Evolutionary conservation across 2,329 filamentous ascomycete species (phyloP), one percentile per base, ranked within the genome.

Genomic region (Cordyceps tenuipes): DNA sequence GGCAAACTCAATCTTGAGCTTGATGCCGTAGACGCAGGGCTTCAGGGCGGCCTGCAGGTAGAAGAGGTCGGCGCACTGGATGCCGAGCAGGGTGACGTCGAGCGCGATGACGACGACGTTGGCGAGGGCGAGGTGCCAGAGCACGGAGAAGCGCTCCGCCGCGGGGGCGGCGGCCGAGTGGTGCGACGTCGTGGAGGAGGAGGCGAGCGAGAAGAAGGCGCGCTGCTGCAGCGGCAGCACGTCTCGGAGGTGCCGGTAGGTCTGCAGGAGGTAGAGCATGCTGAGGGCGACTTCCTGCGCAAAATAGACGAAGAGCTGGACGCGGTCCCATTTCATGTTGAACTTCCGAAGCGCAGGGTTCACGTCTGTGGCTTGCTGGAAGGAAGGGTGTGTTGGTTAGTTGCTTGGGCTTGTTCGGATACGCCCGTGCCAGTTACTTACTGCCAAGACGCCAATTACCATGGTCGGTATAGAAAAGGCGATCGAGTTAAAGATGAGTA

Each of bases 401-500:
- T 26, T 13, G n/a, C 31, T 29, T 3, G 26, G 26, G 26, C 6
- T 29, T 29, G 26, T 29, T 6, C 26, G 6, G 26, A 29, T 3
- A 29, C 3, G 6, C 21, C 39, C 39, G 8, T 36, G 31, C 1
- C n/a, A 13, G 19, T n/a, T 62, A 15, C 71, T 69, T 64, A 79
- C 79, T 4, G 77, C 71, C 15, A 77, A 79, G 59, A 77, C 82
- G 1, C 78, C 79, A 7, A 86, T 68, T 2, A 85, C 73, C 0
- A 77, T 79, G 6, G 79, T 83, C 0, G 78, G 77, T 0, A 80
- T 68, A 63, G 84, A 78, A 13, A 83, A 69, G 5, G 83, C 62
- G 44, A 83, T 65, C 26, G 75, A 74, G 66, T 83, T 78, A 62
- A 75, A 68, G 50, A 84, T 76, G 61, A 87, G 84, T 76, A 86